Percentiles rank a stretch among this genome's conserved stretches.
Evolutionary conservation across 805 yeast species (phyloP).

Genomic region (Spathaspora boniae): DNA sequence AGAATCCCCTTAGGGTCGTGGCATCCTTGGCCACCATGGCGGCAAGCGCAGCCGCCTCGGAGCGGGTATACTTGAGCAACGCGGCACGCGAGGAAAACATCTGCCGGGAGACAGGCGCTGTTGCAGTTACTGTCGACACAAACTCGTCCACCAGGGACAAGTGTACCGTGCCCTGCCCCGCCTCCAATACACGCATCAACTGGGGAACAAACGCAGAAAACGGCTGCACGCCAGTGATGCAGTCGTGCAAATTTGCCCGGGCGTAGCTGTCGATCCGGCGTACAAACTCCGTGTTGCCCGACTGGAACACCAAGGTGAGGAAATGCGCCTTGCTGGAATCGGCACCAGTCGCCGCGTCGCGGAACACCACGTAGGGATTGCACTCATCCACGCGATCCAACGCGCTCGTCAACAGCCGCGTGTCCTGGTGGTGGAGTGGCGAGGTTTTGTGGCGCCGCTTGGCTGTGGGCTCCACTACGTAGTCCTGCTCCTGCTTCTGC

Average conservation of each 20-base stretch:
- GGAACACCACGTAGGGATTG: constrained; percentile 9
- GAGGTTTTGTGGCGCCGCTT: not conserved
- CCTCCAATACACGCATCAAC: constrained; percentile 10
- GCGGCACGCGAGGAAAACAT: constrained; percentile 1
- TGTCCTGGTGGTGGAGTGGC: constrained; percentile 1
- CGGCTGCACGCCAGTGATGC: constrained; percentile 6
- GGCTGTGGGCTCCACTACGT: not conserved
- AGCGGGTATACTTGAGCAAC: constrained; percentile 2
- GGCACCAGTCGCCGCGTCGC: constrained; percentile 1
- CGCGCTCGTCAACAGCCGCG: not conserved
- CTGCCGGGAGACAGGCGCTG: not conserved
- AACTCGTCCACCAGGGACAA: constrained; percentile 19
- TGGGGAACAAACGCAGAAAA: constrained; percentile 11
- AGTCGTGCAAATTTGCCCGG: not conserved
- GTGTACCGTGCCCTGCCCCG: constrained; percentile 10
- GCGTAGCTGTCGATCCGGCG: constrained; percentile 1
- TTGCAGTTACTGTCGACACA: not conserved
- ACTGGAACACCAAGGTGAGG: constrained; percentile 1
- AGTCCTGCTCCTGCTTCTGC: not conserved
- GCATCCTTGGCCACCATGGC: no score
- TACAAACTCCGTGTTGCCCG: not conserved
- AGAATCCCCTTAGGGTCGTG: no score
- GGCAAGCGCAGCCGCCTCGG: no score
- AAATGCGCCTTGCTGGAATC: not conserved
- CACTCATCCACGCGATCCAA: constrained; percentile 1